Base-by-base conservation (phyloP, 2,329 filamentous ascomycete genomes). In the Blumeria hordei region DNA sequence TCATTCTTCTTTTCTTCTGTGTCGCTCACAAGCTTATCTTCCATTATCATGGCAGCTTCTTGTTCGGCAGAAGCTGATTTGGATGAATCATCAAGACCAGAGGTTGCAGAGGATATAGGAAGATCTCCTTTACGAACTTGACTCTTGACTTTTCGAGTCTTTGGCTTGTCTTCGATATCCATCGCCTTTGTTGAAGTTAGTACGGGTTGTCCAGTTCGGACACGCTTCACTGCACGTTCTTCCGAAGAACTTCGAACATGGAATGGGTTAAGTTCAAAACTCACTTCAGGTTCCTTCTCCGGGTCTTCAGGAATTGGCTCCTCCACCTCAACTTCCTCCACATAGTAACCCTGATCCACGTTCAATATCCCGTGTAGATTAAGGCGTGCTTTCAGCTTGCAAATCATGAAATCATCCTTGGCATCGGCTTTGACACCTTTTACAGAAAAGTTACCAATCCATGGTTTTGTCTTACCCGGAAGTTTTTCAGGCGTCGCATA, bases 1-100 rank as follows among this genome's bases (percentile, higher is more conserved):
- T 96, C 90, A 74, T 98, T 98, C 86, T 96, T 98, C 80, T 94
- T 94, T 74, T 96, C 88, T 68, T 96, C 92, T 39, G 92, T 98
- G 69, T 96, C 92, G 63, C 85, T 86, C 56, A 98, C 88, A 57
- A 96, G 82, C 78, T 96, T 98, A 73, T 98, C 92, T 70, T 95
- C 88, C 80, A 94, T 90, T 63, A 88, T 80, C 92, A 98, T 96
- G 63, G 80, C 68, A 61, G 81, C 76, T 72, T 98, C 92, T 69
- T 82, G 81, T 76, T 98, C 92, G 53, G 75, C 70, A 60, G 81
- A 73, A n/a, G 73, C 65, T 58, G 80, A 72, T 74, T 85, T 90
- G 66, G 72, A 67, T 14, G 74, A 63, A 53, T 77, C 69, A 59
- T 94, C 88, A 56, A 95, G 75, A 39, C 87, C 83, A 52, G 83